Conservation (phyloP, 768 basidiomycete species). For the Xerocomellus dryophilus region DNA sequence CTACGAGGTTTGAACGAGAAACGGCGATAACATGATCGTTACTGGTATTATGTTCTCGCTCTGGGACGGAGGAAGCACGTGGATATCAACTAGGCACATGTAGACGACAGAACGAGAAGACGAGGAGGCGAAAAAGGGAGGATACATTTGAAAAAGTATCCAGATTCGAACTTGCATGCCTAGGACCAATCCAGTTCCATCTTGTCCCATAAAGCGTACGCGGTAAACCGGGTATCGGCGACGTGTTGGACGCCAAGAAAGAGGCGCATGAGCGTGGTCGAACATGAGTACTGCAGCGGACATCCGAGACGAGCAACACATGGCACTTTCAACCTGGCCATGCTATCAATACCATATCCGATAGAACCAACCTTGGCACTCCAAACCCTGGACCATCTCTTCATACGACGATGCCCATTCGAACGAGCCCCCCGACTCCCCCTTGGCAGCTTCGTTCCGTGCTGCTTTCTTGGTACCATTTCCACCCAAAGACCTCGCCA, state of each 20-base stretch:
- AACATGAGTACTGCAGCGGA: neutral
- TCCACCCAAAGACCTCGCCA: conserved; percentile 57
- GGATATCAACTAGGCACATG: neutral
- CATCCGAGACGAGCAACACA: conserved; percentile 26
- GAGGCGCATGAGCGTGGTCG: neutral
- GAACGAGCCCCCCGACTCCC: conserved; percentile 61
- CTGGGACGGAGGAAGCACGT: too few species aligned
- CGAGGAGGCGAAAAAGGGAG: neutral
- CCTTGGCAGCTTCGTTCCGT: conserved; percentile 77
- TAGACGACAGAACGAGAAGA: neutral
- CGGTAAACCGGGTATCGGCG: neutral
- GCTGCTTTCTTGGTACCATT: conserved; percentile 79
- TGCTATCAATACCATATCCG: neutral
- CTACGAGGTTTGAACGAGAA: conserved; percentile 1
- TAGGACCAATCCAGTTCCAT: conserved; percentile 5
- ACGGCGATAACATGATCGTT: neutral
- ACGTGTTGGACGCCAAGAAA: neutral
- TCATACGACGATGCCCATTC: conserved; percentile 53
- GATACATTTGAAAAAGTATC: neutral
- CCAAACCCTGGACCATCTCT: neutral
- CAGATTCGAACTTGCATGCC: neutral
- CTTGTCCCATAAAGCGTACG: neutral
- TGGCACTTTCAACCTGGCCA: conserved; percentile 14
- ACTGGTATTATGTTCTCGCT: neutral
- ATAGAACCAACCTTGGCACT: conserved; percentile 17